Evolutionary conservation across 2,329 filamentous ascomycete genomes (phyloP).

Genomic region (Trichoderma sp.): DNA sequence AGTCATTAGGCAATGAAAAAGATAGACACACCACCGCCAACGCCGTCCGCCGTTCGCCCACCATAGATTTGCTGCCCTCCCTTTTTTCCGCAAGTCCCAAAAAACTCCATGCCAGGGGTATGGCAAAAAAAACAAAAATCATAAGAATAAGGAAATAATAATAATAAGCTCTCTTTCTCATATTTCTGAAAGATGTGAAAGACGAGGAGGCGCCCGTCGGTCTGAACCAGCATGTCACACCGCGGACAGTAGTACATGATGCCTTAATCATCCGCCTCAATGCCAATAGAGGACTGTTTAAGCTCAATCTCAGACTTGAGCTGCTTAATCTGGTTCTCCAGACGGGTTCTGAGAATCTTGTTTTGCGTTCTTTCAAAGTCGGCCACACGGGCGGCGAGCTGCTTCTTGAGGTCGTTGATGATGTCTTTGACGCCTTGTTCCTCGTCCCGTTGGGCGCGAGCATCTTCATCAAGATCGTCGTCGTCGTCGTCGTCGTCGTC

Average conservation of each 20-base stretch:
- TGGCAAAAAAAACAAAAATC: not conserved
- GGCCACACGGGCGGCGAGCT: constrained; percentile 48
- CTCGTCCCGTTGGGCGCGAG: constrained; percentile 52
- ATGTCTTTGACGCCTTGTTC: constrained; percentile 58
- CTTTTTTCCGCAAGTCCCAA: constrained; percentile 6
- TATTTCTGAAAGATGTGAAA: no score
- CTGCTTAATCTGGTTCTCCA: constrained; percentile 53
- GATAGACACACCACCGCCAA: not conserved
- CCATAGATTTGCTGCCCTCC: not conserved
- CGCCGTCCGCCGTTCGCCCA: constrained; percentile 6
- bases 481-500: constrained; percentile 45
- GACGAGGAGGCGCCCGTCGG: not conserved
- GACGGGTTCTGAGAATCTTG: constrained; percentile 52
- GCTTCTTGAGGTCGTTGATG: constrained; percentile 54
- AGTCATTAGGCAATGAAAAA: not conserved
- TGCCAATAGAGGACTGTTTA: constrained; percentile 48
- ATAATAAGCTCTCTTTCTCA: no score
- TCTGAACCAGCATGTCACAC: not conserved
- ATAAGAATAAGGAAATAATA: not conserved
- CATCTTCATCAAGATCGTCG: constrained; percentile 57
- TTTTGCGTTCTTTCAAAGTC: constrained; percentile 49
- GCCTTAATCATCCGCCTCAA: constrained; percentile 41
- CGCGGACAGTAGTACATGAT: no score
- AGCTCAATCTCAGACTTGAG: constrained; percentile 48
- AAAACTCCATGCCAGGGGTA: constrained; percentile 13